Evolutionary conservation across 805 yeast genomes (phyloP).

Genomic region (Brettanomyces anomalus): DNA sequence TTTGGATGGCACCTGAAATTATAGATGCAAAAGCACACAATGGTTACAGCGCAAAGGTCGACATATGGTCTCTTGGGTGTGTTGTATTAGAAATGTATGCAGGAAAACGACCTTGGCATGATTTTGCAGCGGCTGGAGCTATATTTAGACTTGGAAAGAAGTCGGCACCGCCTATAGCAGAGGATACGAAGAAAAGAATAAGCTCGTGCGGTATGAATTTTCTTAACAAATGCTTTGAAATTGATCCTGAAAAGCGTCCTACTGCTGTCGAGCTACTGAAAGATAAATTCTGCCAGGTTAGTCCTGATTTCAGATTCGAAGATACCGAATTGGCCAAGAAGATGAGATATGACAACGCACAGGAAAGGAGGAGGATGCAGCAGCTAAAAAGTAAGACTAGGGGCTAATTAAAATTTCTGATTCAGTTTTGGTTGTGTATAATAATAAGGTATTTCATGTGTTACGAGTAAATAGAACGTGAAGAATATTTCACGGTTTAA

Average conservation of each 20-base stretch:
- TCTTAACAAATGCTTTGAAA: constrained; percentile 63
- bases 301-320: constrained; percentile 19
- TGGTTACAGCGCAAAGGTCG: constrained; percentile 96
- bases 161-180: constrained; percentile 92
- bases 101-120: constrained; percentile 96
- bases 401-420: not conserved
- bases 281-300: constrained; percentile 32
- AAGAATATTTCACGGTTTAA: not conserved
- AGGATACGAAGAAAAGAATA: constrained; percentile 63
- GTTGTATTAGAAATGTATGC: constrained; percentile 97
- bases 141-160: constrained; percentile 75
- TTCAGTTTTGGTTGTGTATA: constrained; percentile 6
- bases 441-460: too few relatives aligned
- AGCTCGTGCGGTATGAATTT: constrained; percentile 61
- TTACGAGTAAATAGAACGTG: too few relatives aligned
- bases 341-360: constrained; percentile 19
- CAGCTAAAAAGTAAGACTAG: constrained; percentile 3
- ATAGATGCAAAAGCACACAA: constrained; percentile 76
- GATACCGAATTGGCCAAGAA: constrained; percentile 23
- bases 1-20: constrained; percentile 99
- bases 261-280: constrained; percentile 61
- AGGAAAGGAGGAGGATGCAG: constrained; percentile 13
- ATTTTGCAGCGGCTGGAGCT: constrained; percentile 90
- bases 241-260: constrained; percentile 79
- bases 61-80: constrained; percentile 97